A percentile compares a stretch with the other conserved stretches of the same genome.
Evolutionary conservation across 2,329 filamentous ascomycete species (phyloP).

Genomic region (Bimuria novae-zelandiae): DNA sequence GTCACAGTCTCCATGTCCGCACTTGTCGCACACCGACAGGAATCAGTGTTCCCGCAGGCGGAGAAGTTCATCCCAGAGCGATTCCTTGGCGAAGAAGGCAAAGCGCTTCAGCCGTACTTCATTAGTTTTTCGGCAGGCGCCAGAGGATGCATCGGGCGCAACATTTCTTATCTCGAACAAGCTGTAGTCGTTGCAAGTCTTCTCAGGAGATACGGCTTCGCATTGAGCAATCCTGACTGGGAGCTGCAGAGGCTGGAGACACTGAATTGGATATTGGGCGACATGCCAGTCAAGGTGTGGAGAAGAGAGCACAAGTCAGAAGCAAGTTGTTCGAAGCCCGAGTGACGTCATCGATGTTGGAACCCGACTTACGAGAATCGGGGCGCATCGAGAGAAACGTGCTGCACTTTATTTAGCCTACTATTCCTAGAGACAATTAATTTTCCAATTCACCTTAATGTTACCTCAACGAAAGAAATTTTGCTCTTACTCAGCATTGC

Average conservation of each 20-base stretch:
- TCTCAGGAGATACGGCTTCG: conserved; percentile 46
- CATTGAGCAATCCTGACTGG: conserved; percentile 42
- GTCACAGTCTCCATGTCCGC: conserved; percentile 46
- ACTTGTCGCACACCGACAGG: conserved; percentile 52
- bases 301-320: conserved; percentile 27
- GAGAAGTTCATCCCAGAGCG: conserved; percentile 41
- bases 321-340: conserved; percentile 10
- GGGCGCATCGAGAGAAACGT: neutral
- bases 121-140: conserved; percentile 37
- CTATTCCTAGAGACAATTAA: neutral
- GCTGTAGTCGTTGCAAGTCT: conserved; percentile 39
- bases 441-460: too few species aligned
- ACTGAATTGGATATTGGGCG: conserved; percentile 44
- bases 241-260: conserved; percentile 43
- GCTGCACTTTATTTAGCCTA: neutral
- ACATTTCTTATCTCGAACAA: conserved; percentile 38
- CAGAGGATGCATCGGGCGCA: conserved; percentile 36
- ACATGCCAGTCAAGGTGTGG: conserved; percentile 47
- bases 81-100: conserved; percentile 43
- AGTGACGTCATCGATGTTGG: conserved; percentile 5
- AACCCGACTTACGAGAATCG: conserved; percentile 6
- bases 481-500: too few species aligned
- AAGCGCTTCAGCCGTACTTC: conserved; percentile 35
- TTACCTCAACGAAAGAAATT: too few species aligned
- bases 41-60: conserved; percentile 35